Base-by-base conservation (phyloP, 176 grass and related monocot species). In the Eremochloa ophiuroides region DNA sequence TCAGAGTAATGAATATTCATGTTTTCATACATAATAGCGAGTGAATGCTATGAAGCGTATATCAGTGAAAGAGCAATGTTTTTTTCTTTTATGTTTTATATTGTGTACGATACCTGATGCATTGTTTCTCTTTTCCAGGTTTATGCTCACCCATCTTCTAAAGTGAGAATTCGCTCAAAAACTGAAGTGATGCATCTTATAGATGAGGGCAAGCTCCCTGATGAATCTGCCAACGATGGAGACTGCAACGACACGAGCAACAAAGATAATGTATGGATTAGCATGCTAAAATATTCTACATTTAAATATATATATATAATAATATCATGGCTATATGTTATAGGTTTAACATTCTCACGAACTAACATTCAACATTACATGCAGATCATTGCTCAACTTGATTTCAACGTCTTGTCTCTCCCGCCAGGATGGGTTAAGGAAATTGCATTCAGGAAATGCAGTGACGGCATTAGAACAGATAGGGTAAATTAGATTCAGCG, bases 361-460 rank as follows among this genome's bases (percentile, higher is more conserved):
- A 40, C 26, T 78, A 64, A 62, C 15, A 43, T 18, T 62, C 4
- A 62, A 26, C 23, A 5, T 62, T 43, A 43, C 8, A 12, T 77
- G 56, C 10, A 77, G 74, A 62, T 77, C 74, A 18, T 77, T 42
- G 74, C 74, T 2, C 74, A 43, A 12, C 55, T 77, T 29, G 15
- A 77, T 1, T 62, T 77, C 37, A 11, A 3, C 0, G 11, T 62
- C 8, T 1, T 0, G 5, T 11, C 8, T 10, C 74, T 77, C 10
- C 74, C 74, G 11, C 74, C 37, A 5, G 74, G 74, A 62, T 77
- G 56, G 74, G 25, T 77, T 26, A 77, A 62, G 25, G 74, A 77
- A 61, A 77, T 25, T 13, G 25, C 15, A 29, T 77, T 77, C 16
- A 62, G 25, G 4, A 43, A 62, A 30, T 18, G 5, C 22, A 26